Base-by-base conservation (phyloP, 2,329 filamentous ascomycete species). In the Diaporthe sp. region DNA sequence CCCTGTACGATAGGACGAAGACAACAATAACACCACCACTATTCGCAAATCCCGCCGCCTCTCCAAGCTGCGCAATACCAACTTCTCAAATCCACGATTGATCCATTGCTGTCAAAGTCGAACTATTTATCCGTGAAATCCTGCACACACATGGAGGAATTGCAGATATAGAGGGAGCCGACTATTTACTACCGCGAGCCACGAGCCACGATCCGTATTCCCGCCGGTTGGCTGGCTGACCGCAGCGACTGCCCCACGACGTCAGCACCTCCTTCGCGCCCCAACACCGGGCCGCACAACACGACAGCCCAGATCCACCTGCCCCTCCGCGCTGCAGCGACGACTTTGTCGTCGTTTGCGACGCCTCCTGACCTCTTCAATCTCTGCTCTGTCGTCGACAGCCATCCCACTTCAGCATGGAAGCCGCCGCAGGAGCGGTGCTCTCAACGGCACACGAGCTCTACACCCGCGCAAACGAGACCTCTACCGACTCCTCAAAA, bases 381-480 rank as follows among this genome's bases (percentile, higher is more conserved):
- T 6, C 12, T 39, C 58, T 28, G 25, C 49, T 31, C 60, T 22
- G 22, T 42, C 51, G 19, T 46, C 55, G n/a, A 42, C 39, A 49
- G 6, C n/a, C 57, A 76, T 79, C 79, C 80, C 78, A 4, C 76
- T 79, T 13, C 76, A 92, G 90, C 75, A 92, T 92, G 84, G 93
- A 93, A 72, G 90, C 93, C 78, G 95, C 94, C 2, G 83, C 94
- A 72, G 95, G 94, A 44, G 96, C 98, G 81, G 92, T 79, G 60
- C 78, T 84, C 72, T 76, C 78, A 53, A 76, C 80, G 74, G 85
- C 84, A 53, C 81, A 86, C 77, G 77, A 84, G 65, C 75, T 87
- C 15, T 88, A 88, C 76, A 84, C 85, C 72, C 84, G 88, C 73
- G 83, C 85, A 13, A 85, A 86, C 79, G 80, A 82, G 73, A 77